These are phyloP conservation scores for Blastomyces parvus DNA, from an alignment of 2,329 filamentous ascomycete species.

Conservation along the genomic window DNA sequence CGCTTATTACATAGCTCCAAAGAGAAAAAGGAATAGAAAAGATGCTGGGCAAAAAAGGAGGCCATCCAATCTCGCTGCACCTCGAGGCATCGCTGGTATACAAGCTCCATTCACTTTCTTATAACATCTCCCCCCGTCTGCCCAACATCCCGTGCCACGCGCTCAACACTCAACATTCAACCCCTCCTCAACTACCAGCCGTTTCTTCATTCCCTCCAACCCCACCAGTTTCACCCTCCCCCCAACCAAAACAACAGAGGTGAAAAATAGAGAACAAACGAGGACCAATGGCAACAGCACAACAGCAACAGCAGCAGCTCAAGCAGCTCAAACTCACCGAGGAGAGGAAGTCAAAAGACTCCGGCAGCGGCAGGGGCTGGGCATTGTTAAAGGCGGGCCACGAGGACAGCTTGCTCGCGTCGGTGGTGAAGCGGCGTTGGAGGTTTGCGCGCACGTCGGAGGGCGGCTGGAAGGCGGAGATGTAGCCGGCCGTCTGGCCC, in stretches of 20 bases:
- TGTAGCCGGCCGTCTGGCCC: slow-evolving; percentile 54
- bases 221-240: background rate
- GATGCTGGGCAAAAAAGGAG: background rate
- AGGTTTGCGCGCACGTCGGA: slow-evolving; percentile 67
- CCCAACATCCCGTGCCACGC: background rate
- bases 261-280: too few species aligned
- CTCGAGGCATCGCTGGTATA: background rate
- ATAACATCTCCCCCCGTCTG: background rate
- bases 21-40: slow-evolving; percentile 10
- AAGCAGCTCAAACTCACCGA: slow-evolving; percentile 47
- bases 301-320: background rate
- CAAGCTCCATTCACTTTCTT: background rate
- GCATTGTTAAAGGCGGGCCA: slow-evolving; percentile 51
- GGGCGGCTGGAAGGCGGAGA: slow-evolving; percentile 45
- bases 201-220: background rate
- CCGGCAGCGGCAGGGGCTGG: slow-evolving; percentile 45
- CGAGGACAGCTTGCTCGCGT: slow-evolving; percentile 72
- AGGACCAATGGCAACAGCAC: background rate
- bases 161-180: background rate
- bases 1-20: slow-evolving; percentile 2
- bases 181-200: background rate
- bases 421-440: slow-evolving; percentile 88
- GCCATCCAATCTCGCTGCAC: background rate
- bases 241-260: background rate
- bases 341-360: slow-evolving; percentile 45